A percentile compares a stretch with the other conserved stretches of the same genome.
Conservation (phyloP, 1,139 yeast genomes). For the Sugiyamaella novakii region DNA sequence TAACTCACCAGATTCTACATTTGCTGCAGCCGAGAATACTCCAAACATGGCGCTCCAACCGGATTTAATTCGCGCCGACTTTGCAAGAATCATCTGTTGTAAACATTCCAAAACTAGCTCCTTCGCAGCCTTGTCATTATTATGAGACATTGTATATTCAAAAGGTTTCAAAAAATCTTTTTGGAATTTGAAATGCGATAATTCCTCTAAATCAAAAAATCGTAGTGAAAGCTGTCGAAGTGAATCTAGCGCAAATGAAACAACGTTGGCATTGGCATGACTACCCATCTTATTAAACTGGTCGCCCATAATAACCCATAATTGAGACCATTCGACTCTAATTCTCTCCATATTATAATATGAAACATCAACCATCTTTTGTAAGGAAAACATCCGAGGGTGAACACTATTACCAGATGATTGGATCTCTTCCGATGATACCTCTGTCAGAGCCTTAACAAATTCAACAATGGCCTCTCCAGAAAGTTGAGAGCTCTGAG, state of each 20-base stretch:
- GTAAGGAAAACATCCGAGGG: slow-evolving; percentile 90
- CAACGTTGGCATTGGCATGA: slow-evolving; percentile 72
- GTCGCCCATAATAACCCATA: slow-evolving; percentile 93
- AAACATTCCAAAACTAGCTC: slow-evolving; percentile 91
- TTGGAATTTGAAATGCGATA: slow-evolving; percentile 94
- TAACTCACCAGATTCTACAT: slow-evolving; percentile 43
- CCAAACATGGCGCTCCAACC: slow-evolving; percentile 94
- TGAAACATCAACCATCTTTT: slow-evolving; percentile 95
- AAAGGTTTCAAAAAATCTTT: slow-evolving; percentile 92
- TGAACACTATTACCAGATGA: slow-evolving; percentile 81
- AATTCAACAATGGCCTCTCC: slow-evolving; percentile 87
- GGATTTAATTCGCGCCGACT: slow-evolving; percentile 74
- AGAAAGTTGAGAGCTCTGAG: slow-evolving; percentile 74
- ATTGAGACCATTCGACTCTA: slow-evolving; percentile 93
- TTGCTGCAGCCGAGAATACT: slow-evolving; percentile 69
- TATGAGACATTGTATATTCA: slow-evolving; percentile 72
- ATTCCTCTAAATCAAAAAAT: slow-evolving; percentile 89
- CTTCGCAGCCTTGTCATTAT: slow-evolving; percentile 69
- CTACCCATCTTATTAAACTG: slow-evolving; percentile 87
- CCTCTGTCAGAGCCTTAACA: slow-evolving; percentile 82
- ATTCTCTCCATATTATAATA: slow-evolving; percentile 97
- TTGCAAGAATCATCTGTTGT: slow-evolving; percentile 79
- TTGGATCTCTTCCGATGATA: slow-evolving; percentile 87
- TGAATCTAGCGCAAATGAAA: slow-evolving; percentile 90
- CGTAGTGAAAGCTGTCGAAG: slow-evolving; percentile 90